Base-by-base conservation (phyloP, 1,284 basidiomycete species). In the Melampsora larici-populina region DNA sequence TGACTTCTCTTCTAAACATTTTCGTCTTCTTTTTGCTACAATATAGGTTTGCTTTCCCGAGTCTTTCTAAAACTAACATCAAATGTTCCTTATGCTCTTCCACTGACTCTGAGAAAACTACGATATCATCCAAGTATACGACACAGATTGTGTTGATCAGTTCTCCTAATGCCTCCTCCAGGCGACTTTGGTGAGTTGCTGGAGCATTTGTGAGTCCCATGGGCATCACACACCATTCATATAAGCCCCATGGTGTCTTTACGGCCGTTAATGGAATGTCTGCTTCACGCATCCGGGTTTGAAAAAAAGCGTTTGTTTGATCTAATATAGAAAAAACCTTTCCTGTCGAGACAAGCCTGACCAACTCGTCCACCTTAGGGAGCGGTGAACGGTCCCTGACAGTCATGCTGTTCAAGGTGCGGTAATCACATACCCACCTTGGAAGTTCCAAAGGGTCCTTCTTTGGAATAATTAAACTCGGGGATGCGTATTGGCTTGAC, bases 301-400 rank as follows among this genome's bases (percentile, higher is more conserved):
- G 86, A 78, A 85, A 86, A 79, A 86, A 87, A 0, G 82, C 81
- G 74, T 86, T 84, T 0, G 85, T 87, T 84, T 87, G 86, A 73
- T 87, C 85, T 0, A 87, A 79, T 40, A 83, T 85, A 0, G 72
- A 82, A 81, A 82, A 86, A 13, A 85, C 80, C 64, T 82, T 83
- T 1, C 68, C 68, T 5, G 48, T 17, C 4, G 68, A 40, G 2
- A 70, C 68, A 8, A 70, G 17, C 5, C 49, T 17, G 1, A 79
- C 15, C 18, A 79, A 48, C 29, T 79, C 43, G 65, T 80, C 73
- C 1, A 76, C 68, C 18, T 74, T 70, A 11, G 77, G 79, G 11
- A 80, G 65, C 0, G 79, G 78, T n/a, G 70, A 78, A n/a, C n/a
- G n/a, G n/a, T n/a, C n/a, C n/a, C n/a, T n/a, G n/a, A n/a, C n/a